Evolutionary conservation across 2,329 filamentous ascomycete genomes (phyloP).

Genomic region (Claviceps capensis): DNA sequence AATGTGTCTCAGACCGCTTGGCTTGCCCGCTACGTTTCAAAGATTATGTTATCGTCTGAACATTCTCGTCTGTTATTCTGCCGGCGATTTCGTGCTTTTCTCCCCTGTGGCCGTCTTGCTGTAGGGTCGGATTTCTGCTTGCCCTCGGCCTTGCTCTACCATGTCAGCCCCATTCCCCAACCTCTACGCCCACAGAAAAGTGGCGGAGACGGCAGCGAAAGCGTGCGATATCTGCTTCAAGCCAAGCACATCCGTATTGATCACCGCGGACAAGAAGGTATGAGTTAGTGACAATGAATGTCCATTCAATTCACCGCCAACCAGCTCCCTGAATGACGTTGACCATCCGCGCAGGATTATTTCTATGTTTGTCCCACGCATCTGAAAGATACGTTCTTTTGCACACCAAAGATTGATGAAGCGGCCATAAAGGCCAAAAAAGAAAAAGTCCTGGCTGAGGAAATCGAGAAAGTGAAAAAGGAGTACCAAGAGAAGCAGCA

Average conservation of each 20-base stretch:
- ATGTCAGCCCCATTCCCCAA: slow-evolving; percentile 45
- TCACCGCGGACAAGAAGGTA: slow-evolving; percentile 83
- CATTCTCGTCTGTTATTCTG: not conserved
- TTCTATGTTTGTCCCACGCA: slow-evolving; percentile 84
- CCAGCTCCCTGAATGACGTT: not conserved
- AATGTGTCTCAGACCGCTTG: not conserved
- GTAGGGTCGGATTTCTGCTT: not conserved
- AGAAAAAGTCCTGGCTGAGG: slow-evolving; percentile 50
- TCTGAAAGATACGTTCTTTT: slow-evolving; percentile 72
- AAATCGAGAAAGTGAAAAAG: slow-evolving; percentile 52
- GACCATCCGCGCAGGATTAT: slow-evolving; percentile 44
- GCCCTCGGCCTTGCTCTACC: not conserved
- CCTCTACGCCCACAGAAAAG: slow-evolving; percentile 70
- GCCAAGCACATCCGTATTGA: slow-evolving; percentile 71
- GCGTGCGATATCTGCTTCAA: slow-evolving; percentile 89
- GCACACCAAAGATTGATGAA: slow-evolving; percentile 57
- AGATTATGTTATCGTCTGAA: not conserved
- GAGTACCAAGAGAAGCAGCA: slow-evolving; percentile 64
- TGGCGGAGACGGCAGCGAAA: slow-evolving; percentile 72
- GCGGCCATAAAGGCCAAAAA: slow-evolving; percentile 47
- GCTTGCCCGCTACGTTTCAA: not conserved
- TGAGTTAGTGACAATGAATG: slow-evolving; percentile 1
- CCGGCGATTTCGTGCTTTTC: not conserved
- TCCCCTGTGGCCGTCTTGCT: not conserved
- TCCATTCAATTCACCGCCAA: not conserved